Conservation (phyloP, 768 basidiomycete genomes). For the Thelephora aurantiotincta region DNA sequence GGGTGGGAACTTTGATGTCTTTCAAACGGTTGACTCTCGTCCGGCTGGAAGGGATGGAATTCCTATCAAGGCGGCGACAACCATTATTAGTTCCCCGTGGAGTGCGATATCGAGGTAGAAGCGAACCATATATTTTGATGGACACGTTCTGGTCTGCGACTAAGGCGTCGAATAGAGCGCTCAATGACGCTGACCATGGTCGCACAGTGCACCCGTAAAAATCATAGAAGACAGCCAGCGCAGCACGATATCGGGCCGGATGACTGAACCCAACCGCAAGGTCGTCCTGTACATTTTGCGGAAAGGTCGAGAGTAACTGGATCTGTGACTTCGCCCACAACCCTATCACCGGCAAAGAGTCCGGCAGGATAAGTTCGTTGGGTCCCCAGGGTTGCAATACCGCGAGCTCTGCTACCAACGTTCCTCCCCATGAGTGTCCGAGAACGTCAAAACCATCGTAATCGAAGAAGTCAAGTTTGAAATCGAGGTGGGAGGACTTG, state of each 20-base stretch:
- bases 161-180: too few species aligned
- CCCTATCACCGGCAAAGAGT: too few species aligned
- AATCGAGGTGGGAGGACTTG: constrained; percentile 37
- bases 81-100: too few species aligned
- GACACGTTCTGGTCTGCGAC: too few species aligned
- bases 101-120: too few species aligned
- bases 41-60: constrained; percentile 12
- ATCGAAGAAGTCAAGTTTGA: constrained; percentile 31
- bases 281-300: constrained; percentile 4
- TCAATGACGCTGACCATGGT: constrained; percentile 12
- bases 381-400: constrained; percentile 4
- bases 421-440: constrained; percentile 29
- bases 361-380: too few species aligned
- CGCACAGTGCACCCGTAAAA: constrained; percentile 27
- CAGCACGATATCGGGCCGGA: constrained; percentile 26
- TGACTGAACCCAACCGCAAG: constrained; percentile 19
- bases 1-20: constrained; percentile 13
- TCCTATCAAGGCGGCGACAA: too few species aligned
- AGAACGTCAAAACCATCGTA: constrained; percentile 28
- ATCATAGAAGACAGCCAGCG: constrained; percentile 25
- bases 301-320: too few species aligned
- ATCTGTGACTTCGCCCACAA: constrained; percentile 10
- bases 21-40: constrained; percentile 15
- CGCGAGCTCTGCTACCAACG: constrained; percentile 26
- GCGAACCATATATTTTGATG: too few species aligned